Percentiles rank a stretch among this genome's conserved stretches.
These are phyloP conservation scores for Saccharomycopsis sp. DNA, from an alignment of 805 yeast genomes.

Conservation along the genomic window DNA sequence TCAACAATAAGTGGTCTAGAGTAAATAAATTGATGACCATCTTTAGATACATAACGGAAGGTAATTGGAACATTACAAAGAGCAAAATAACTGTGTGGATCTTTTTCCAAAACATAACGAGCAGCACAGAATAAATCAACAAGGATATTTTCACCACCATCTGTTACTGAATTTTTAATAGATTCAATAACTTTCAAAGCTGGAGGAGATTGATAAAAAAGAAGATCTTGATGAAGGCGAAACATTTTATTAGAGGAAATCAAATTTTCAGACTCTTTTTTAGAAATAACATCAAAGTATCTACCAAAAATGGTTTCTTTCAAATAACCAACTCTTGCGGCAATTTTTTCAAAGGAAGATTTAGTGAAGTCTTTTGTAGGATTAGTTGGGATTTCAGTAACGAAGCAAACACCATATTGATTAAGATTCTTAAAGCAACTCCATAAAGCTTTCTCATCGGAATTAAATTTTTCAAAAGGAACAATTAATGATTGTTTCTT, in stretches of 20 bases:
- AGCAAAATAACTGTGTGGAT: constrained; percentile 55
- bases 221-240: constrained; percentile 69
- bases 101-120: constrained; percentile 38
- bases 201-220: constrained; percentile 74
- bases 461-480: constrained; percentile 4
- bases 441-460: constrained; percentile 11
- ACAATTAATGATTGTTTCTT: constrained; percentile 2
- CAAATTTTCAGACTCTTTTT: constrained; percentile 47
- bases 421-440: constrained; percentile 10
- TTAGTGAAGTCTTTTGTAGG: constrained; percentile 19
- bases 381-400: constrained; percentile 10
- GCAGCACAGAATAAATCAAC: constrained; percentile 66
- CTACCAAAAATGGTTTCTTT: constrained; percentile 65
- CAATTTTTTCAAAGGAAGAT: constrained; percentile 32
- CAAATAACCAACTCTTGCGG: constrained; percentile 53
- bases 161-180: constrained; percentile 32
- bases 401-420: constrained; percentile 13
- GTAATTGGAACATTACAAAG: constrained; percentile 53
- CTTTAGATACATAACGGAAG: constrained; percentile 45
- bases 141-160: constrained; percentile 61
- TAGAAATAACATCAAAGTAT: constrained; percentile 53
- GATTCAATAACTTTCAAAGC: constrained; percentile 64
- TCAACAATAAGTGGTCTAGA: constrained; percentile 56
- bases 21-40: constrained; percentile 49
- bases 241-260: constrained; percentile 57